These are phyloP conservation scores for Globisporangium ultimum DNA, from an alignment of 352 stramenopile genomes.

Conservation along the genomic window DNA sequence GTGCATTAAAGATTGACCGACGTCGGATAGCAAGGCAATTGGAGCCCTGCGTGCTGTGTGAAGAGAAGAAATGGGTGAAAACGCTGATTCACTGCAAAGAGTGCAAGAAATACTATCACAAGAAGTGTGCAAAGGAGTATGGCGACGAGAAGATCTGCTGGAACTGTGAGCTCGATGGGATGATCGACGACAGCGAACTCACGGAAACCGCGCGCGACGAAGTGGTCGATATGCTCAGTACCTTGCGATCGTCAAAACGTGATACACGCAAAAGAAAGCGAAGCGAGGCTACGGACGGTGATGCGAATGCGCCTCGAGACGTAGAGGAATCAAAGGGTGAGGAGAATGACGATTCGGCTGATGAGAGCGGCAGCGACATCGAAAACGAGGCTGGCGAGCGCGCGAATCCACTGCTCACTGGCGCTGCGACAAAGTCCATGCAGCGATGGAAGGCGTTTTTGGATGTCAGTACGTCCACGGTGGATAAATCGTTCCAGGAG, in stretches of 20 bases:
- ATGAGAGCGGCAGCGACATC: conserved; percentile 11
- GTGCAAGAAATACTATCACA: conserved; percentile 73
- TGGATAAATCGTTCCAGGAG: conserved; percentile 42
- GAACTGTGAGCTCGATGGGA: conserved; percentile 67
- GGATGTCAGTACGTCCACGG: conserved; percentile 43
- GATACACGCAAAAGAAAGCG: conserved; percentile 9
- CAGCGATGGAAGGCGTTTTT: conserved; percentile 64
- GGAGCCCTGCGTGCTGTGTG: conserved; percentile 59
- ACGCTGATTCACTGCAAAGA: conserved; percentile 37
- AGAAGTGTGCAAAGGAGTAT: conserved; percentile 62
- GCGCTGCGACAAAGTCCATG: conserved; percentile 24
- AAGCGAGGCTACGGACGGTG: conserved; percentile 16
- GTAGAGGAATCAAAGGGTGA: not conserved
- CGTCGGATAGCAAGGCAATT: conserved; percentile 21
- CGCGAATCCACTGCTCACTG: conserved; percentile 14
- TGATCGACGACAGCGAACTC: conserved; percentile 78
- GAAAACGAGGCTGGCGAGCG: conserved; percentile 11
- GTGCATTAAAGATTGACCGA: conserved; percentile 15
- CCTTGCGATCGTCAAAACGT: conserved; percentile 25
- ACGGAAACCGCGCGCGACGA: conserved; percentile 47
- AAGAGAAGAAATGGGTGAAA: conserved; percentile 34
- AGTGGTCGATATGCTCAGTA: conserved; percentile 39
- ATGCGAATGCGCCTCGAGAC: conserved; percentile 1
- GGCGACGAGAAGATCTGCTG: conserved; percentile 69
- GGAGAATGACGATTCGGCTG: conserved; percentile 2